Base-by-base conservation (phyloP, 2,329 filamentous ascomycete genomes). In the Davidsoniella eucalypti region DNA sequence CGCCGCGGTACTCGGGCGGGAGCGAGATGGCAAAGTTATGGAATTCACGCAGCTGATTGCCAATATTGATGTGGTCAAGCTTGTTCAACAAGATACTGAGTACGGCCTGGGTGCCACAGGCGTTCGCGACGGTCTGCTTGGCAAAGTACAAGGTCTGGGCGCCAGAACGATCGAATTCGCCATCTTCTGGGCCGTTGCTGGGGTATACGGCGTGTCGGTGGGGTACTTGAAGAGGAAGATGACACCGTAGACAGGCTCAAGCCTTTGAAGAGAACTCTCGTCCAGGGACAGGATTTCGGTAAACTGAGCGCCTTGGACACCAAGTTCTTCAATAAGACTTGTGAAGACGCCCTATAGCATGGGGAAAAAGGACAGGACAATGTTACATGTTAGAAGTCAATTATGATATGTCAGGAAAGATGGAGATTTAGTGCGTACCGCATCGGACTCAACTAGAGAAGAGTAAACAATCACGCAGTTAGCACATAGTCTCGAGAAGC, bases 141-240 rank as follows among this genome's bases (percentile, higher is more conserved):
- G 92, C 92, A 66, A 98, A 98, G 73, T 94, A 98, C 59, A 94
- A 73, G 54, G 75, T 72, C 55, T 87, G 80, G 16, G 83, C 71
- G 12, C 87, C 86, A 14, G 71, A 72, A 57, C 78, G 70, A 67
- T 95, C 87, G 64, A 86, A 94, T 33, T 69, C 71, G 54, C 92
- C 92, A 63, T 96, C 88, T 56, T 79, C 75, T 0, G 88, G 87
- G 42, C 74, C 74, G 51, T 77, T 72, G 40, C 73, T 67, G 54
- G 65, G 37, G 69, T 77, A 68, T 71, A 82, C 58, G 70, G 75
- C 54, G 65, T 75, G 61, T 84, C 80, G 54, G 79, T 87, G 47
- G 78, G 85, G 67, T 85, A 98, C 69, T 95, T 96, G 80, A 98
- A 98, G 64, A 98, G 85, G 67, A 98, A 98, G 61, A 98, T 95